Evolutionary conservation across 208 protist species (phyloP).

Genomic region (Leishmania tarentolae): DNA sequence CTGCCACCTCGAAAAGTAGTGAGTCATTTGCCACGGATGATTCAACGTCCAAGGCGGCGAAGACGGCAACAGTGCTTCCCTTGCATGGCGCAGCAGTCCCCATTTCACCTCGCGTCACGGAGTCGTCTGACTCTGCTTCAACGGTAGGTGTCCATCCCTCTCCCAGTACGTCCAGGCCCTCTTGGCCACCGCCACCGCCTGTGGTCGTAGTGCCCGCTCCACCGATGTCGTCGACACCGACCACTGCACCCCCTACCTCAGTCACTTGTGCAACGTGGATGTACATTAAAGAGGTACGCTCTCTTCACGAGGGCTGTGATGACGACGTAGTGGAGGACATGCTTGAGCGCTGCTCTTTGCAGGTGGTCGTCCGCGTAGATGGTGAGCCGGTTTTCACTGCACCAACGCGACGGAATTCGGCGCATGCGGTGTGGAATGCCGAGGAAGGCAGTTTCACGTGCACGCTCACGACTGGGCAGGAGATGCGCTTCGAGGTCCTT

Average conservation of each 20-base stretch:
- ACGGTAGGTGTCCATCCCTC: neutral
- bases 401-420: constrained; percentile 29
- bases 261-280: constrained; percentile 1
- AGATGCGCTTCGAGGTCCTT: constrained; percentile 60
- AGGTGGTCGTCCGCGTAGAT: constrained; percentile 59
- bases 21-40: neutral
- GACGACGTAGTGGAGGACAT: constrained; percentile 43
- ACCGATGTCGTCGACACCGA: neutral
- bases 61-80: neutral
- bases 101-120: neutral
- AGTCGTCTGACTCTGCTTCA: neutral
- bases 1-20: too few species aligned
- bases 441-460: constrained; percentile 34
- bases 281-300: constrained; percentile 40
- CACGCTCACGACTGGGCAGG: constrained; percentile 21
- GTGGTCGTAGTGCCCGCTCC: neutral
- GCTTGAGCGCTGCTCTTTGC: constrained; percentile 35
- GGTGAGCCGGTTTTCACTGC: constrained; percentile 42
- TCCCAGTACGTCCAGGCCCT: neutral
- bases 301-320: constrained; percentile 35
- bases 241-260: neutral
- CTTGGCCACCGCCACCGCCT: constrained; percentile 6
- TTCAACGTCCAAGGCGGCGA: neutral
- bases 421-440: constrained; percentile 47
- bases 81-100: neutral